These are phyloP conservation scores for Thinopyrum elongatum DNA, from an alignment of 176 grass and related monocot species.

Conservation along the genomic window DNA sequence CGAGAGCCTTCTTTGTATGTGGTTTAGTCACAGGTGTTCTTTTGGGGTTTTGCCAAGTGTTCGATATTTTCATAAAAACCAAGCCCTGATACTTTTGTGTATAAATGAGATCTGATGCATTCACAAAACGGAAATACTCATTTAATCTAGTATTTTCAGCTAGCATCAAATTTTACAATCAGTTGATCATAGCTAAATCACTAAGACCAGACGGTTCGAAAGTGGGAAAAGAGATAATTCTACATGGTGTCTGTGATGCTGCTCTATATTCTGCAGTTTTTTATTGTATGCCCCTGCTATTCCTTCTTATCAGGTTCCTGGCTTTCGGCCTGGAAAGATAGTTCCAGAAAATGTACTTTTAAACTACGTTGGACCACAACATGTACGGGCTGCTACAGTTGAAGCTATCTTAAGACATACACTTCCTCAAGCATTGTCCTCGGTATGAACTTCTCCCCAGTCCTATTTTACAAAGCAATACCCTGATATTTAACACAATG, in stretches of 20 bases:
- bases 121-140: not conserved
- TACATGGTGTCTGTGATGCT: not conserved
- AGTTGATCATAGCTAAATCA: constrained; percentile 2
- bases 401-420: constrained; percentile 90
- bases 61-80: constrained; percentile 3
- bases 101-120: not conserved
- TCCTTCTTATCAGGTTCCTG: constrained; percentile 67
- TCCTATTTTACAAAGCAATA: constrained; percentile 4
- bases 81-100: not conserved
- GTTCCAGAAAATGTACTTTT: constrained; percentile 78
- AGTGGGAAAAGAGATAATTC: not conserved
- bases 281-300: constrained; percentile 21
- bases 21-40: not conserved
- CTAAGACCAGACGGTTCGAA: not conserved
- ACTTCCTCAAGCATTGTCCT: constrained; percentile 83
- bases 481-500: constrained; percentile 1
- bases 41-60: not conserved
- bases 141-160: not conserved
- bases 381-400: constrained; percentile 66
- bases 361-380: constrained; percentile 71
- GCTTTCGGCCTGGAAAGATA: constrained; percentile 77
- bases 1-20: not conserved
- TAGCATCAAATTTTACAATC: not conserved
- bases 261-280: not conserved
- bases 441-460: constrained; percentile 38